Conservation (phyloP, 345 rosid genomes). For the Orychophragmus violaceus region DNA sequence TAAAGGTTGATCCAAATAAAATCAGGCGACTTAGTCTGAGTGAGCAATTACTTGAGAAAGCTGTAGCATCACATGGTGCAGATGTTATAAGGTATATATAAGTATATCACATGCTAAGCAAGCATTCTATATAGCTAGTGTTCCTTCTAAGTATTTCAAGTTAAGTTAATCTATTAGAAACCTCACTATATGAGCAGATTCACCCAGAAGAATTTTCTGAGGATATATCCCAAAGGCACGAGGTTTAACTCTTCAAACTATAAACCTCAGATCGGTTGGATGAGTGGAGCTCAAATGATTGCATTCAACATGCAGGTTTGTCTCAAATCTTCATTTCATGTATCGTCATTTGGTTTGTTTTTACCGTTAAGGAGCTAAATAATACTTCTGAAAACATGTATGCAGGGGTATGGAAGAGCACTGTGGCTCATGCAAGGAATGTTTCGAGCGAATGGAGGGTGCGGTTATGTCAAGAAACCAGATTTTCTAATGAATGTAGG, state of each 20-base stretch:
- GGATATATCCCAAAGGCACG: constrained; percentile 57
- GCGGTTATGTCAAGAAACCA: constrained; percentile 90
- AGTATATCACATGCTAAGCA: neutral
- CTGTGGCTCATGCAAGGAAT: constrained; percentile 92
- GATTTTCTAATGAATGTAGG: constrained; percentile 46
- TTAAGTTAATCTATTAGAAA: neutral
- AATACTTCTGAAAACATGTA: neutral
- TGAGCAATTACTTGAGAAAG: constrained; percentile 37
- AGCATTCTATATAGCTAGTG: neutral
- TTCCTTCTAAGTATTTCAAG: constrained; percentile 1
- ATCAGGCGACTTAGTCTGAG: constrained; percentile 36
- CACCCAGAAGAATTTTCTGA: constrained; percentile 46
- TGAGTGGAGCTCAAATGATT: constrained; percentile 87
- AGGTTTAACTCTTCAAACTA: constrained; percentile 58
- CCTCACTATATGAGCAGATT: constrained; percentile 25
- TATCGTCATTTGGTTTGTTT: neutral
- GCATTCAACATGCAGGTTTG: constrained; percentile 90
- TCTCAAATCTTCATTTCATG: neutral
- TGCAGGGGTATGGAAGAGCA: constrained; percentile 73
- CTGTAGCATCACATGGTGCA: constrained; percentile 29
- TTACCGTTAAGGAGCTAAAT: neutral
- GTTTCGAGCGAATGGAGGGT: constrained; percentile 88
- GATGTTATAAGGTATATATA: constrained; percentile 29
- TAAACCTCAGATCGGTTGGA: constrained; percentile 56
- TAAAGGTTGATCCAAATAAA: constrained; percentile 32